Evolutionary conservation across 2,329 filamentous ascomycete species (phyloP), one percentile per base, ranked within the genome.

Genomic region (Penicillium sp.): DNA sequence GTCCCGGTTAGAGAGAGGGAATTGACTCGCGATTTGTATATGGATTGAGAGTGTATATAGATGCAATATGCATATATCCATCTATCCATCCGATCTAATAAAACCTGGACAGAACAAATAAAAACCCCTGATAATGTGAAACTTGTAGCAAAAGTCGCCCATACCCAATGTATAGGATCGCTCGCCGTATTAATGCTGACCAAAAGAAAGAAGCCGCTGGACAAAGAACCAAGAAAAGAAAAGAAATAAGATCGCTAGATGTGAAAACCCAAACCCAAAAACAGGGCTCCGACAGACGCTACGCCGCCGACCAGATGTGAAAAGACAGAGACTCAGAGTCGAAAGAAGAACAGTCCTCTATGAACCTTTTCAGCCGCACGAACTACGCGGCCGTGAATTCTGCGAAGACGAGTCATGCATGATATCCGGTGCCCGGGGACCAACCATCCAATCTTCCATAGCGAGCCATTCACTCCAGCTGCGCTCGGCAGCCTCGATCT

Each of bases 361-460:
- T 12, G 19, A 33, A 21, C 6, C 2, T 17, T 7, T 48, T n/a
- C 29, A 73, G 33, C 66, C 69, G 43, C 70, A 67, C 13, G 71
- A 56, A 58, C 71, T 73, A 37, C 70, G 68, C 29, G 70, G 66
- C 54, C 69, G 69, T 27, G 73, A 73, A 25, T 65, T 64, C 31
- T 71, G 70, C 33, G 75, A 76, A 4, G 71, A 73, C 4, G 73
- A 74, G 50, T 76, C 75, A 45, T 69, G 68, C 23, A 77, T 66
- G 6, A 65, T 64, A 61, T 81, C 80, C 7, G 89, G 89, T 33
- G 88, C 88, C 60, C 90, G 80, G 1, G 90, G 89, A 2, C 93
- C 93, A n/a, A 97, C 80, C 92, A 96, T 96, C 93, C 93, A 97
- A 74, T 97, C 93, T 75, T 96, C 91, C 91, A 97, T 95, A 13